phyloP scores from a whole-genome alignment of 352 stramenopile species.

The Globisporangium ultimum region DNA sequence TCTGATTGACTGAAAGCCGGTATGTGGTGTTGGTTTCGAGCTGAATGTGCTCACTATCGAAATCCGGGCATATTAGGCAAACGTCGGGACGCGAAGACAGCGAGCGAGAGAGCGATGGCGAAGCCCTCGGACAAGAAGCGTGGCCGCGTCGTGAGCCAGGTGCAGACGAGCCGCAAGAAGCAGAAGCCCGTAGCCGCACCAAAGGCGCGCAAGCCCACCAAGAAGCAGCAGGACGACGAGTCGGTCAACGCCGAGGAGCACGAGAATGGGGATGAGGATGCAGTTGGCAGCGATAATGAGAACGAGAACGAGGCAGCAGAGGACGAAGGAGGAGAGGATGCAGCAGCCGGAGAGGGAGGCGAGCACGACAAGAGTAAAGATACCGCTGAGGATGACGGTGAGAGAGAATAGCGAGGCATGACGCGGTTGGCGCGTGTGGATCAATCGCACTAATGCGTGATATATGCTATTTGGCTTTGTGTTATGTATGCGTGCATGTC shows the following conservation, averaged over 20 bases:
- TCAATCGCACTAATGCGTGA: too few relatives aligned
- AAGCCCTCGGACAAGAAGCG: slow-evolving; percentile 17
- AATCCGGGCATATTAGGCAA: too few relatives aligned
- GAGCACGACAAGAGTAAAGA: background rate
- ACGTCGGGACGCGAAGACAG: background rate
- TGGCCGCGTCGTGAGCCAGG: background rate
- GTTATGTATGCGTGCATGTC: too few relatives aligned
- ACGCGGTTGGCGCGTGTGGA: background rate
- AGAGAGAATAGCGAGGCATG: background rate
- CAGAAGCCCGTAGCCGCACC: slow-evolving; percentile 7
- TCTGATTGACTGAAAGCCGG: slow-evolving; percentile 12
- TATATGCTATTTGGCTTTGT: too few relatives aligned
- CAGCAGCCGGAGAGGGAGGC: background rate
- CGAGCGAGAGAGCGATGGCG: background rate
- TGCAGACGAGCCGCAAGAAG: slow-evolving; percentile 13
- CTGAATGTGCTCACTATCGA: too few relatives aligned
- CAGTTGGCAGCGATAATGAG: background rate
- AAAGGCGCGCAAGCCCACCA: slow-evolving; percentile 1
- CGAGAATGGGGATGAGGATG: background rate
- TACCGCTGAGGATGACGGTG: background rate
- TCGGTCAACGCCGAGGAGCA: background rate
- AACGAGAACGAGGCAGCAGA: background rate
- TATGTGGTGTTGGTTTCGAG: slow-evolving; percentile 9
- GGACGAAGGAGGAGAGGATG: background rate
- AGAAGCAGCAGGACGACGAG: slow-evolving; percentile 2